phyloP scores from a whole-genome alignment of 768 basidiomycete genomes.

The Lactarius hatsudake region DNA sequence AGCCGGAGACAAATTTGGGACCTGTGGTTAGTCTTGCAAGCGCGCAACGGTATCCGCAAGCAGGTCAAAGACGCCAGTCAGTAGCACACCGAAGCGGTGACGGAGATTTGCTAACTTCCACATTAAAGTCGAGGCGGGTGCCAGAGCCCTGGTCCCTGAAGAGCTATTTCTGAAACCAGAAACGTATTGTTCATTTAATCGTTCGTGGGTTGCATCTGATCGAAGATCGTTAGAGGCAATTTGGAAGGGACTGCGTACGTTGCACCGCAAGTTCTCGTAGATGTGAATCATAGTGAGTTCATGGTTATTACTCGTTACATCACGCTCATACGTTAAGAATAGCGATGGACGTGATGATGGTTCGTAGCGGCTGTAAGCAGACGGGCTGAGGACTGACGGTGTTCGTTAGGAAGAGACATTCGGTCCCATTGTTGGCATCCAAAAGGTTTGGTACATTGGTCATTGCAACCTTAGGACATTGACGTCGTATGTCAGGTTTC shows the following conservation, averaged over 20 bases:
- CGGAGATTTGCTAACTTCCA: not conserved
- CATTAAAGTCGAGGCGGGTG: slow-evolving; percentile 66
- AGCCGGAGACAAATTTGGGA: slow-evolving; percentile 73
- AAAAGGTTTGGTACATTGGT: slow-evolving; percentile 55
- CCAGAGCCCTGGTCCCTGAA: slow-evolving; percentile 69
- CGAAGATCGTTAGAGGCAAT: not conserved
- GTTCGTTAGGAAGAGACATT: slow-evolving; percentile 75
- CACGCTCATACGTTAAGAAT: slow-evolving; percentile 15
- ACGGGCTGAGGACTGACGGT: not conserved
- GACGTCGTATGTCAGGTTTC: slow-evolving; percentile 48
- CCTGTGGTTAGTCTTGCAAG: slow-evolving; percentile 90
- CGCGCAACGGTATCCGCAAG: slow-evolving; percentile 78
- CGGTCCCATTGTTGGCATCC: slow-evolving; percentile 90
- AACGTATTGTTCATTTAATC: slow-evolving; percentile 44
- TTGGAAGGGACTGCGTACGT: slow-evolving; percentile 71
- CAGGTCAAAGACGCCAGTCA: slow-evolving; percentile 83
- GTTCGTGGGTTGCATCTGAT: not conserved
- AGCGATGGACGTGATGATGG: slow-evolving; percentile 95
- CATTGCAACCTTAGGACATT: not conserved
- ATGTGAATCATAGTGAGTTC: slow-evolving; percentile 82
- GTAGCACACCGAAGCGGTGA: slow-evolving; percentile 26
- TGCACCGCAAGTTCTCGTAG: slow-evolving; percentile 84
- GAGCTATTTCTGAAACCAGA: slow-evolving; percentile 64
- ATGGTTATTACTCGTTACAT: slow-evolving; percentile 1
- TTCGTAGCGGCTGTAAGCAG: slow-evolving; percentile 32